Evolutionary conservation across 116 monocot species (phyloP), one percentile per base, ranked within the genome.

Genomic region (Dioscorea cayenensis): DNA sequence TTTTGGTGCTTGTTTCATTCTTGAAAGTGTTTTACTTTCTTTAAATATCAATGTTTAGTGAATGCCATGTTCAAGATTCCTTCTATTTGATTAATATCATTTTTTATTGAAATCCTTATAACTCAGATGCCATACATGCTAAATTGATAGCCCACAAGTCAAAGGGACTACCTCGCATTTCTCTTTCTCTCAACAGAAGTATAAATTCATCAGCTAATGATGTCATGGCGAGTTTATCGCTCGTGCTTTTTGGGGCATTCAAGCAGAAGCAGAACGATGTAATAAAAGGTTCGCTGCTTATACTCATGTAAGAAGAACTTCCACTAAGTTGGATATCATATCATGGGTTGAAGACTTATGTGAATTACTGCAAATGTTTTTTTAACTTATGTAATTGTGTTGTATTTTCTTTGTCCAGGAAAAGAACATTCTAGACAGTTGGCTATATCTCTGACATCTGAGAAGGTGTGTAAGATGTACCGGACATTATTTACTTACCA

Each of bases 151-250:
- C 81, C 69, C 84, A 49, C 72, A 84, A 86, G 79, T 81, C 79
- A 8, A 90, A 86, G 74, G 86, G 90, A 71, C 67, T 90, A 23
- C 90, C 90, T 68, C 68, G 76, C 25, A 77, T 90, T 64, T 81
- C 81, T 66, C 50, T 86, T 60, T 37, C 71, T 35, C 90, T 86
- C 50, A 67, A 75, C 36, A 70, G 67, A 63, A 61, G 81, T 51
- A 19, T 50, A n/a, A 71, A 71, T 63, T 75, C 77, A 59, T 67
- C 78, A 66, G 76, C 77, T 63, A 77, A 50, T 64, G 83, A 79
- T 70, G 79, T 73, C 35, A 75, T 75, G 49, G 75, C 75, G 36
- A 79, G 75, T 60, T 65, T 90, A 14, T 77, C 86, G 35, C 12
- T 75, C 51, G 72, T 76, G 38, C 81, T 90, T 36, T 84, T 78